Conservation (phyloP, 2,329 filamentous ascomycete species). For the Ambrosiella xylebori region DNA sequence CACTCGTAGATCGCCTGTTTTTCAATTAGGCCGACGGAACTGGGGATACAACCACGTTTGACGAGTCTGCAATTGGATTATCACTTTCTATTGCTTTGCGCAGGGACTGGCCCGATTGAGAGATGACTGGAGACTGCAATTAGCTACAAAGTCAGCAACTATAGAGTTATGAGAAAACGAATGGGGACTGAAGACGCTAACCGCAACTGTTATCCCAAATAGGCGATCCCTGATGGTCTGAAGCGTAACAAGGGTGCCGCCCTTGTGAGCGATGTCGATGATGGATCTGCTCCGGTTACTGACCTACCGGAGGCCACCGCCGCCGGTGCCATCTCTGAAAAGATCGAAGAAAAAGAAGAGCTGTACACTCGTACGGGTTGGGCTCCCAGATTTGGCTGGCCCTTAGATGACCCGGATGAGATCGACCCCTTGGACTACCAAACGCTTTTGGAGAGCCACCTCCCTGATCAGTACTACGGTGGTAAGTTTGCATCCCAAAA, state of each 20-base stretch:
- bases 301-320: conserved; percentile 63
- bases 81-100: not conserved
- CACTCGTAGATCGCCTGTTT: not conserved
- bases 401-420: conserved; percentile 36
- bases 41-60: not conserved
- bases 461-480: conserved; percentile 83
- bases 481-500: conserved; percentile 29
- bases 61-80: not conserved
- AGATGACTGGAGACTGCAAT: not conserved
- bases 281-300: conserved; percentile 47
- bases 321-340: conserved; percentile 43
- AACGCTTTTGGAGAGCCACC: conserved; percentile 65
- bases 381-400: conserved; percentile 70
- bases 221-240: conserved; percentile 49
- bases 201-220: not conserved
- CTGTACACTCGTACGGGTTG: conserved; percentile 51
- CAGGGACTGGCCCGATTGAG: not conserved
- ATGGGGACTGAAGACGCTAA: not conserved
- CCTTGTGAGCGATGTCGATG: conserved; percentile 60
- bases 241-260: conserved; percentile 48
- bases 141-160: not conserved
- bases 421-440: conserved; percentile 71
- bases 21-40: not conserved
- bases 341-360: conserved; percentile 34
- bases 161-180: no score